Conservation (phyloP, 306 rosid species). For the Vigna radiata region DNA sequence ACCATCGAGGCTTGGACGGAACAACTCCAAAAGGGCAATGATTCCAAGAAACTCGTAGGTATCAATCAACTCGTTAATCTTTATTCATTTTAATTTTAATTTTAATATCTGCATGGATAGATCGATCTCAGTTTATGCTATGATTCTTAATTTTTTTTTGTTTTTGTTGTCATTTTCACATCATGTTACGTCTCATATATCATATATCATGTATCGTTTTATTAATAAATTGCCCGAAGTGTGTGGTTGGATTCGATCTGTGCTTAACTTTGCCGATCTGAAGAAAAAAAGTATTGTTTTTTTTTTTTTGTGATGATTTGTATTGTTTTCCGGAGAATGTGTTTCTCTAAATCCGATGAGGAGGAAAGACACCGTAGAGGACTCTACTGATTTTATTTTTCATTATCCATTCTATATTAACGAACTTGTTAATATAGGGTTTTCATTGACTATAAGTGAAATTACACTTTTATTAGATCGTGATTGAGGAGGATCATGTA, state of each 20-base stretch:
- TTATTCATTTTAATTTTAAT: neutral
- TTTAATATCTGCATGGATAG: neutral
- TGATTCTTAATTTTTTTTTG: neutral
- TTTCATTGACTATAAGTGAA: neutral
- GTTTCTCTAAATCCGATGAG: too few species aligned
- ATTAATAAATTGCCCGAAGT: neutral
- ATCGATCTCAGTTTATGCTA: conserved; percentile 41
- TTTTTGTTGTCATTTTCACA: conserved; percentile 31
- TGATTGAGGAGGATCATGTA: neutral
- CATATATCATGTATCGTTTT: neutral
- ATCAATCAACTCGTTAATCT: neutral
- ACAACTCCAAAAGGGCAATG: conserved; percentile 67
- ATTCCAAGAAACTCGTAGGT: conserved; percentile 65
- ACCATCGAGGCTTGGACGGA: conserved; percentile 70
- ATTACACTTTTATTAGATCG: too few species aligned
- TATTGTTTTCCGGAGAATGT: neutral
- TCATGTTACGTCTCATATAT: neutral
- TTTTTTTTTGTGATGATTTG: neutral
- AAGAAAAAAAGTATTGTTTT: neutral
- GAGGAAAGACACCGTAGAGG: neutral
- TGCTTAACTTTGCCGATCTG: neutral
- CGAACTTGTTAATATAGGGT: neutral
- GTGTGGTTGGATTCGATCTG: conserved; percentile 24
- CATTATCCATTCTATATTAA: neutral
- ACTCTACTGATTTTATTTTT: neutral